Base-by-base conservation (phyloP, 164 flowering plant species). In the Stephania cephalantha region DNA sequence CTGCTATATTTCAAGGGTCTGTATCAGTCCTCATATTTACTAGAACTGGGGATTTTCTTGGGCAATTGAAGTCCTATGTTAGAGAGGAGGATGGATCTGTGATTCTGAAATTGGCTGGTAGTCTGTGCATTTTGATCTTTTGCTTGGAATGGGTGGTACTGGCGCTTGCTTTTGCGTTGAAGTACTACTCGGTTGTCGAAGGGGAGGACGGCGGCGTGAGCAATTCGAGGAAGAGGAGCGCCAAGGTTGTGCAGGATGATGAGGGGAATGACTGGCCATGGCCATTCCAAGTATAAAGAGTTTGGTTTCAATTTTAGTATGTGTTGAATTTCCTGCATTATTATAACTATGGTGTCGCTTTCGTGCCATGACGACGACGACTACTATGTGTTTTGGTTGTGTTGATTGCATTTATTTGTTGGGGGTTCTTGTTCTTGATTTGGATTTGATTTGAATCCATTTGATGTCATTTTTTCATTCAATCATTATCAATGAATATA, bases 1-100 rank as follows among this genome's bases (percentile, higher is more conserved):
- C 97, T 0, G 93, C 92, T 1, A 90, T 92, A 9, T 90, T 92
- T 68, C 92, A 92, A 69, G 97, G 97, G 7, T 86, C 95, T 1
- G 91, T 88, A 0, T 76, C 92, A 0, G 90, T 92, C 7, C 83
- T 92, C 42, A 83, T 92, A 25, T 92, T 86, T 81, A 81, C 95
- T 0, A 77, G 87, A 12, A 87, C 89, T 0, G 76, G 79, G 0
- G 86, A 88, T 22, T 90, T 92, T 68, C 74, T 92, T 1, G 81
- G 85, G 22, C 55, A 79, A 42, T 70, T 92, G 77, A 87, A 87
- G 73, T 84, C 90, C 0, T 90, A 90, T 58, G 93, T 92, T 58
- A 82, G 89, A 76, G 92, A 87, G 50, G 90, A 90, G n/a, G 93
- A 90, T 65, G 95, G 79, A 0, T 82, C 71, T 0, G 82, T 87